Evolutionary conservation across 805 yeast species (phyloP).

Genomic region (Candida yuanshanica): DNA sequence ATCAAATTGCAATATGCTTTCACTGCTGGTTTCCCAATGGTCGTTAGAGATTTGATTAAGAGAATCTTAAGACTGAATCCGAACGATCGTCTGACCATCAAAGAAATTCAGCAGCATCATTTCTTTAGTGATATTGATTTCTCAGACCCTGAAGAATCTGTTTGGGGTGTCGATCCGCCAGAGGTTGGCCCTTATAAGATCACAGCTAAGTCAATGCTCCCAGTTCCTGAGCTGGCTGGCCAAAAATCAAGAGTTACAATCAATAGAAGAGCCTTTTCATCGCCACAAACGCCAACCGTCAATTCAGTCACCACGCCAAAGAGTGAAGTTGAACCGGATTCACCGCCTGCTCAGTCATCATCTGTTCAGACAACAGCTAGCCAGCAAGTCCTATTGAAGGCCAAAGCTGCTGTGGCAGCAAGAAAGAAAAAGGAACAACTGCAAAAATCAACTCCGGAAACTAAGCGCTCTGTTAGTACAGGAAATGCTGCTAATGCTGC

Average conservation of each 20-base stretch:
- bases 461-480: constrained; percentile 10
- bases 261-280: constrained; percentile 16
- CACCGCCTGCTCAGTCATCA: constrained; percentile 18
- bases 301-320: constrained; percentile 16
- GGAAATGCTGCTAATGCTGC: constrained; percentile 25
- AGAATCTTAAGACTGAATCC: constrained; percentile 62
- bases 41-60: constrained; percentile 67
- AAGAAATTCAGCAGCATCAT: constrained; percentile 54
- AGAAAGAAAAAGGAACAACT: constrained; percentile 18
- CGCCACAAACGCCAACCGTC: constrained; percentile 18
- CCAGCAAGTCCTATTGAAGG: constrained; percentile 22
- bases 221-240: constrained; percentile 48
- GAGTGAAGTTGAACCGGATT: neutral
- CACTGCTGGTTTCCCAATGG: constrained; percentile 77
- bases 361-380: constrained; percentile 19
- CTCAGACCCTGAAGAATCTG: constrained; percentile 36
- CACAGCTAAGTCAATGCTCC: constrained; percentile 74
- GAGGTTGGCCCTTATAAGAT: constrained; percentile 66
- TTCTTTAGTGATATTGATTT: constrained; percentile 57
- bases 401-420: constrained; percentile 24
- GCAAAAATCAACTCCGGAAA: constrained; percentile 2
- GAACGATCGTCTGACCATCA: constrained; percentile 51
- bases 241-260: constrained; percentile 19
- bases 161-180: constrained; percentile 61
- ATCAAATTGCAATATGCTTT: constrained; percentile 77